Percentiles rank a stretch among this genome's conserved stretches.
phyloP scores from a whole-genome alignment of 2,329 filamentous ascomycete genomes.

The Cercospora sesami region DNA sequence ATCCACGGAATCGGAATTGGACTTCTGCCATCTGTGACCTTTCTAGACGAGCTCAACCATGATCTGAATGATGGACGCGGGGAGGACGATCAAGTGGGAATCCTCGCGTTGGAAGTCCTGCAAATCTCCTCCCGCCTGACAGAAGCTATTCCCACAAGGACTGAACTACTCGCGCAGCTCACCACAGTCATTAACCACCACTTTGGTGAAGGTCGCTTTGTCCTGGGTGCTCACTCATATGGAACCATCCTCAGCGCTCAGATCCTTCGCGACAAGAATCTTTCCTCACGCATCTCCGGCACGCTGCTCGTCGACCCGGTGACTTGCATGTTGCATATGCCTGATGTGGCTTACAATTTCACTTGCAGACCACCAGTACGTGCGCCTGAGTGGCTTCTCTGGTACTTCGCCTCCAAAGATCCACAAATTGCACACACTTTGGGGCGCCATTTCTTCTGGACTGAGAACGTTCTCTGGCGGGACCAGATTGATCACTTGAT shows the following conservation, averaged over 20 bases:
- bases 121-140: slow-evolving; percentile 66
- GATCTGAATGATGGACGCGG: slow-evolving; percentile 23
- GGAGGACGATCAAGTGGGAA: slow-evolving; percentile 55
- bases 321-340: slow-evolving; percentile 66
- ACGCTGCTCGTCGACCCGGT: slow-evolving; percentile 63
- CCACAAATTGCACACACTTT: slow-evolving; percentile 66
- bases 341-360: slow-evolving; percentile 72
- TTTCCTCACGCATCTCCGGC: slow-evolving; percentile 51
- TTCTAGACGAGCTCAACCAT: slow-evolving; percentile 56
- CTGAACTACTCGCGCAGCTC: slow-evolving; percentile 59
- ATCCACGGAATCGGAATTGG: slow-evolving; percentile 72
- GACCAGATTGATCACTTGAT: slow-evolving; percentile 56
- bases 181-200: slow-evolving; percentile 59
- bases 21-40: slow-evolving; percentile 61
- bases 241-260: slow-evolving; percentile 65
- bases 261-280: slow-evolving; percentile 53
- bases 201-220: slow-evolving; percentile 60
- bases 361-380: slow-evolving; percentile 47
- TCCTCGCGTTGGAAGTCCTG: slow-evolving; percentile 66
- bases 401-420: slow-evolving; percentile 69
- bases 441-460: slow-evolving; percentile 69
- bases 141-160: slow-evolving; percentile 51
- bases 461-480: slow-evolving; percentile 68
- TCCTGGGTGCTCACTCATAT: slow-evolving; percentile 62
- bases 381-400: slow-evolving; percentile 70